A percentile compares a stretch with the other conserved stretches of the same genome.
Evolutionary conservation across 2,329 filamentous ascomycete species (phyloP).

Genomic region (Aspergillus latus): DNA sequence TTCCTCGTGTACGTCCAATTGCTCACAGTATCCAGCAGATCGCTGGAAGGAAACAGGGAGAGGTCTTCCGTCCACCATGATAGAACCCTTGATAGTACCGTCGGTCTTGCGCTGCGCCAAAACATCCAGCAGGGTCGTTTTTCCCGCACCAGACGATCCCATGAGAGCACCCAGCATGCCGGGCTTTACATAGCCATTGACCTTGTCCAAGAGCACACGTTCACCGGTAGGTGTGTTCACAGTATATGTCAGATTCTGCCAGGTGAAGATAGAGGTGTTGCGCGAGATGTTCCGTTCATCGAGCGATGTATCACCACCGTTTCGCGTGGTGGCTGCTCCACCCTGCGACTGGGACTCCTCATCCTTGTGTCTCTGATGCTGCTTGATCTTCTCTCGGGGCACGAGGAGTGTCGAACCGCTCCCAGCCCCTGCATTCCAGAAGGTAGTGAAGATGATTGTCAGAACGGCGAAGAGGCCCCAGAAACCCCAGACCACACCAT

Average conservation of each 20-base stretch:
- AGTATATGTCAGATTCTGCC: slow-evolving; percentile 70
- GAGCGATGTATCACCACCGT: slow-evolving; percentile 21
- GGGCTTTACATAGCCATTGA: slow-evolving; percentile 75
- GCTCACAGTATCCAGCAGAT: slow-evolving; percentile 67
- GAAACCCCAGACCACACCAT: slow-evolving; percentile 63
- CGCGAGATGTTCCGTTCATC: slow-evolving; percentile 50
- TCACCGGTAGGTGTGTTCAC: slow-evolving; percentile 60
- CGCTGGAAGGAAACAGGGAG: slow-evolving; percentile 64
- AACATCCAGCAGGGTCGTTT: slow-evolving; percentile 72
- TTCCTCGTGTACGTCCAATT: slow-evolving; percentile 67
- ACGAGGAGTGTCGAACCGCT: slow-evolving; percentile 60
- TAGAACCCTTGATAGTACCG: slow-evolving; percentile 62
- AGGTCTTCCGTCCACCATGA: slow-evolving; percentile 64
- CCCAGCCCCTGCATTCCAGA: slow-evolving; percentile 57
- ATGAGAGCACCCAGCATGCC: slow-evolving; percentile 75
- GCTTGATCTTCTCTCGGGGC: slow-evolving; percentile 58
- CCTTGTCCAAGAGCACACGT: slow-evolving; percentile 62
- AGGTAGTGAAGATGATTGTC: slow-evolving; percentile 58
- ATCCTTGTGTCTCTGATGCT: slow-evolving; percentile 41
- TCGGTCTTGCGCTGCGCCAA: slow-evolving; percentile 68
- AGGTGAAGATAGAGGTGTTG: slow-evolving; percentile 70
- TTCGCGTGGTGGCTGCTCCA: slow-evolving; percentile 21
- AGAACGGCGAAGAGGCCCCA: slow-evolving; percentile 60
- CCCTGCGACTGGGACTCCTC: slow-evolving; percentile 49
- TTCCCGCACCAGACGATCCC: slow-evolving; percentile 73